Evolutionary conservation across 768 basidiomycete species (phyloP), one percentile per base, ranked within the genome.

Genomic region (Russula sp.): DNA sequence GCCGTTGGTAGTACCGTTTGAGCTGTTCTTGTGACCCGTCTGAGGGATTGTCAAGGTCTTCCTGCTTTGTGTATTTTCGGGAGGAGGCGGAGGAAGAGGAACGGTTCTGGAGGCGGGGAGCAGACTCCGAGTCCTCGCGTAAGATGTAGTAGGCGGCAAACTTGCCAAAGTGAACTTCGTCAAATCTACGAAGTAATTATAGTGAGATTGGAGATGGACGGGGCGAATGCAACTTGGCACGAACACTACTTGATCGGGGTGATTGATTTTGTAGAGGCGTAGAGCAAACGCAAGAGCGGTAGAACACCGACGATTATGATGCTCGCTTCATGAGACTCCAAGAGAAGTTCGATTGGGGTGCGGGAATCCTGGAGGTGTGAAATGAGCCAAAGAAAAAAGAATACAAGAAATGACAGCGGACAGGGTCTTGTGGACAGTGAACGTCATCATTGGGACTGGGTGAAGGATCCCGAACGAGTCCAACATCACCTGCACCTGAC

Each of bases 111-210:
- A 27, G 2, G 27, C 27, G 27, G 27, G 27, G 27, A 27, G 27
- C 27, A 27, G 27, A 27, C 27, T 27, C 27, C 27, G 27, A 98
- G 78, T 98, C 98, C 75, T 97, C 85, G 66, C 96, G 83, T 51
- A 78, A 78, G 72, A 98, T 86, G 75, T 99, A 99, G 76, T 94
- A 90, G 5, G 91, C 84, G 11, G 97, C 95, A 73, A 99, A 99
- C 75, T 97, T 97, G 65, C 96, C 96, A 72, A 98, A 98, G 72
- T 98, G 96, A 11, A 98, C 96, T 76, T 98, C 95, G 72, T 98
- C 95, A 72, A 98, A 98, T 53, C 93, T 95, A 68, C 42, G 55
- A 56, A 35, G 27, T 5, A 40, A 22, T 22, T 22, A 53, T 55
- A 67, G 61, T 56, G 55, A 42, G 40, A 62, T 40, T 55, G 48